Base-by-base conservation (phyloP, 2,329 filamentous ascomycete species). In the Epichloe typhina region DNA sequence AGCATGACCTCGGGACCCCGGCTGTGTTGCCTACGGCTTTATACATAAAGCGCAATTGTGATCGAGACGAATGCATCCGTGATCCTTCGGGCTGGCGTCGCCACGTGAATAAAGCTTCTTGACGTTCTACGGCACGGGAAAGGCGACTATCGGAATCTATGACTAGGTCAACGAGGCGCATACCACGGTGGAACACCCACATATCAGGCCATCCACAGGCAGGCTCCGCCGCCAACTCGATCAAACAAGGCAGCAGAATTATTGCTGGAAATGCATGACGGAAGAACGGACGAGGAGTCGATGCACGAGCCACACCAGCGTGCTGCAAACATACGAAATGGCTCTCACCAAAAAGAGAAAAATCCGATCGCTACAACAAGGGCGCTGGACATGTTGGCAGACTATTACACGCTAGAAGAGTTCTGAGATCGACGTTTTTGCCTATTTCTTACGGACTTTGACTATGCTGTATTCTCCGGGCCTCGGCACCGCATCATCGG, bases 401-500 rank as follows among this genome's bases (percentile, higher is more conserved):
- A 9, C 7, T 40, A 19, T 31, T 31, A 21, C n/a, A 44, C 33
- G 31, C 47, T 38, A 13, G 9, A 38, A 43, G 19, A 37, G 26
- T 49, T 44, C 33, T 12, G 31, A 35, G 35, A 31, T 19, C 41
- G 46, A 46, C 12, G 42, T 40, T 46, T 49, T 49, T 45, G 6
- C 41, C 41, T 46, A 26, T 47, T 35, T 43, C 11, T 5, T 15
- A 37, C 46, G 31, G 47, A 47, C 26, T 35, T 44, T 50, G 15
- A 37, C 47, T n/a, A 33, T 39, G 15, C 40, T 13, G 33, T 40
- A 45, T 39, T 50, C 39, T 39, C 51, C 48, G 47, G n/a, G 44
- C 48, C 51, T 50, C 51, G 48, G 51, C 31, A 47, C 11, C 35
- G 33, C n/a, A 15, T 7, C 38, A n/a, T 39, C 23, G 17, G 38